phyloP scores from a whole-genome alignment of 179 eudicot species.

The Pouteria campechiana region DNA sequence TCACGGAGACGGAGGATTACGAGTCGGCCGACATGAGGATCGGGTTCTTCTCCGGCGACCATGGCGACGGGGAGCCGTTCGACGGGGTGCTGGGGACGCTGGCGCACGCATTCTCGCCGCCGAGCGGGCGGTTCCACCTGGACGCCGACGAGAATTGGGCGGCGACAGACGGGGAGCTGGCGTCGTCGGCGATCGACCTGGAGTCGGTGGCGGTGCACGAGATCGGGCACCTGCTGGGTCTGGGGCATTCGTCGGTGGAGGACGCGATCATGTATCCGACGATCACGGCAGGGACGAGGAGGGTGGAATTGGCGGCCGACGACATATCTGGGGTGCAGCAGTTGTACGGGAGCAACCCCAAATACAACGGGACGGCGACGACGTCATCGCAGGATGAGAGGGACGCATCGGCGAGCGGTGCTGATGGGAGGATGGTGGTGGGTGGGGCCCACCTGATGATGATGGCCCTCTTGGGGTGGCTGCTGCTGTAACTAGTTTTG shows the following conservation, averaged over 20 bases:
- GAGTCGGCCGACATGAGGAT: conserved; percentile 19
- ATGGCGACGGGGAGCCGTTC: conserved; percentile 40
- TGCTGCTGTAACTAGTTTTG: no score
- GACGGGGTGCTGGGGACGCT: conserved; percentile 31
- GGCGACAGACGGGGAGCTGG: conserved; percentile 9
- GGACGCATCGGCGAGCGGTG: conserved; percentile 8
- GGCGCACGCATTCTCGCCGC: conserved; percentile 47
- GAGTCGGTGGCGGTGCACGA: conserved; percentile 51
- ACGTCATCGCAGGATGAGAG: conserved; percentile 8
- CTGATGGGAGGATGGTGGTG: no score
- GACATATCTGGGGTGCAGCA: conserved; percentile 34
- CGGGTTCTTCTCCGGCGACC: conserved; percentile 31
- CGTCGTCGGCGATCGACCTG: conserved; percentile 26
- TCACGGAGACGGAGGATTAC: conserved; percentile 14
- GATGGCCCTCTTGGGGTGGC: no score
- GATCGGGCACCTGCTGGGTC: conserved; percentile 48
- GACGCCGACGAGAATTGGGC: conserved; percentile 44
- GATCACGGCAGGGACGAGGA: conserved; percentile 23
- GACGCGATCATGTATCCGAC: conserved; percentile 44
- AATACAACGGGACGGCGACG: conserved; percentile 15
- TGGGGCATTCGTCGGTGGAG: conserved; percentile 40
- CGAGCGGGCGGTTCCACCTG: conserved; percentile 24
- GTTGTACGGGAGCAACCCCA: conserved; percentile 42
- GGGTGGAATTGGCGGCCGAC: conserved; percentile 26
- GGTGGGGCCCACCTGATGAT: no score